Conservation (phyloP, 768 basidiomycete genomes). For the Multifurca ochricompacta region DNA sequence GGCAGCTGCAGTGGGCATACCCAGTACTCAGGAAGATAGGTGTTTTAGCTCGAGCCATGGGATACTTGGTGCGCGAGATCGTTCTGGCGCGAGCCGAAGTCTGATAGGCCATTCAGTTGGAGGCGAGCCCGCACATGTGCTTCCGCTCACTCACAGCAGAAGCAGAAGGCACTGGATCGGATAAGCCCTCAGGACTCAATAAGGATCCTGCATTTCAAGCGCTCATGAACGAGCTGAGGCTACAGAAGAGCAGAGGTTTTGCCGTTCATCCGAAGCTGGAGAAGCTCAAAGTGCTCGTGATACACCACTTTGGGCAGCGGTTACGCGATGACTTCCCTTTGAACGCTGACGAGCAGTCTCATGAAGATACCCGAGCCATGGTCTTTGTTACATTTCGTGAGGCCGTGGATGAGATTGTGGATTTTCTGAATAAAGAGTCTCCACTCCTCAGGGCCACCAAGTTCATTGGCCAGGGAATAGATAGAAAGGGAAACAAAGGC, state of each 20-base stretch:
- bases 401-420: slow-evolving; percentile 87
- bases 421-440: slow-evolving; percentile 61
- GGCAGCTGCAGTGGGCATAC: slow-evolving; percentile 41
- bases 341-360: slow-evolving; percentile 9
- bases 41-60: slow-evolving; percentile 72
- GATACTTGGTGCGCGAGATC: slow-evolving; percentile 60
- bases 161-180: slow-evolving; percentile 33
- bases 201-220: slow-evolving; percentile 54
- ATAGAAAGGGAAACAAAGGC: slow-evolving; percentile 82
- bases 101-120: slow-evolving; percentile 43
- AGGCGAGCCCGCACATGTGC: slow-evolving; percentile 77
- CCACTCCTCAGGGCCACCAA: slow-evolving; percentile 75
- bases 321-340: slow-evolving; percentile 25
- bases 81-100: slow-evolving; percentile 5
- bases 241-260: slow-evolving; percentile 46
- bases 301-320: slow-evolving; percentile 69
- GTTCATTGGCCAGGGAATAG: slow-evolving; percentile 87
- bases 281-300: slow-evolving; percentile 58
- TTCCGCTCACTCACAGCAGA: slow-evolving; percentile 53
- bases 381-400: slow-evolving; percentile 90
- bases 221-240: slow-evolving; percentile 60
- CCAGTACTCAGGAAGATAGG: slow-evolving; percentile 44
- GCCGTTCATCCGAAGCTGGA: slow-evolving; percentile 89
- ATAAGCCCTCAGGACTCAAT: slow-evolving; percentile 34
- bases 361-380: slow-evolving; percentile 66